Conservation (phyloP, 768 basidiomycete species). For the Lactarius trivialis region DNA sequence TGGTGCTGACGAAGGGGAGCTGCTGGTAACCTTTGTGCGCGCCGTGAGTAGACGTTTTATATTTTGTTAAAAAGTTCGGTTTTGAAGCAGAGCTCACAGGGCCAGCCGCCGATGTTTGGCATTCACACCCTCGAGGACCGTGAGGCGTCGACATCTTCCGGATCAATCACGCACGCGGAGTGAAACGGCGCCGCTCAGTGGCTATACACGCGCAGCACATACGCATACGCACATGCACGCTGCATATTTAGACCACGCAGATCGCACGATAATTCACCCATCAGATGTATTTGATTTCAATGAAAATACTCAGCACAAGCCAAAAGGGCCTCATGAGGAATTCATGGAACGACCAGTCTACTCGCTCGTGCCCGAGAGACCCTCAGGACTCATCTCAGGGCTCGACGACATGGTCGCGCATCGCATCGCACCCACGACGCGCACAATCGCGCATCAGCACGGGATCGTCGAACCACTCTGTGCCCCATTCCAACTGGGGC, state of each 20-base stretch:
- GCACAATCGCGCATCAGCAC: slow-evolving; percentile 45
- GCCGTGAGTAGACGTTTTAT: not conserved
- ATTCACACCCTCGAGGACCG: slow-evolving; percentile 4
- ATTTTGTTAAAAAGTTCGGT: too few species aligned
- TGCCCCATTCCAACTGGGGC: not conserved
- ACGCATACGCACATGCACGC: not conserved
- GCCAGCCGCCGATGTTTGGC: slow-evolving; percentile 3
- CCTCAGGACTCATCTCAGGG: slow-evolving; percentile 33
- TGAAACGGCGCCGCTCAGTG: not conserved
- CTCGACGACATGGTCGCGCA: slow-evolving; percentile 39
- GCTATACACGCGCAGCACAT: not conserved
- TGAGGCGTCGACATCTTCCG: not conserved
- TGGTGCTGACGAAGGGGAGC: too few species aligned
- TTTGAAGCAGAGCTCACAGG: not conserved
- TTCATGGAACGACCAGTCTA: not conserved
- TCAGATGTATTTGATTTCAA: too few species aligned
- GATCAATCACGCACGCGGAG: not conserved
- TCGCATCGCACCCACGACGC: slow-evolving; percentile 40
- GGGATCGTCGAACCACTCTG: slow-evolving; percentile 49
- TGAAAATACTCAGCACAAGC: not conserved
- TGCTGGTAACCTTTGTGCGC: not conserved
- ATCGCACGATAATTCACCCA: not conserved
- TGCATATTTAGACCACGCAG: not conserved
- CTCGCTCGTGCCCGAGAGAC: not conserved
- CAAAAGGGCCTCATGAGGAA: not conserved